Percentiles rank a stretch among this genome's conserved stretches.
Conservation (phyloP, 345 rosid genomes). For the Linum tenue region DNA sequence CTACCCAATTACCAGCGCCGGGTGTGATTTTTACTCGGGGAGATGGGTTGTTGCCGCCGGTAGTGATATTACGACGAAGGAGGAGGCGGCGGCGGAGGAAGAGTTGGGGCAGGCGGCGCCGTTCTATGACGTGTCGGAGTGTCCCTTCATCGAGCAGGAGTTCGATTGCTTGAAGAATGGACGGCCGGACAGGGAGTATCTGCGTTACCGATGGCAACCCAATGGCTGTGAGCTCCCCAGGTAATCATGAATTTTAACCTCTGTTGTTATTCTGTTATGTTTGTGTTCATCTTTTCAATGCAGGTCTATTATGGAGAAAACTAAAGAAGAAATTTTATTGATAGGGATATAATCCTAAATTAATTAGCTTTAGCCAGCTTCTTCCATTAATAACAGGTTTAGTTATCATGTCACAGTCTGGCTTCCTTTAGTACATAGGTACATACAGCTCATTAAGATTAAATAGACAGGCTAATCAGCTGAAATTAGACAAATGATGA, state of each 20-base stretch:
- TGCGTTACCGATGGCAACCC: conserved; percentile 64
- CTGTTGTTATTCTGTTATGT: background rate
- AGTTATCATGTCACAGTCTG: too few relatives aligned
- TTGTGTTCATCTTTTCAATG: background rate
- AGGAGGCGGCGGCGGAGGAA: conserved; percentile 26
- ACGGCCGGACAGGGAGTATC: conserved; percentile 48
- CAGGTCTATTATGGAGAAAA: too few relatives aligned
- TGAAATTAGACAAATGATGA: too few relatives aligned
- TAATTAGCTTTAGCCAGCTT: too few relatives aligned
- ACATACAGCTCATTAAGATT: too few relatives aligned
- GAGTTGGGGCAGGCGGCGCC: conserved; percentile 25
- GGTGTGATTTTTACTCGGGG: conserved; percentile 38
- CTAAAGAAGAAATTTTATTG: too few relatives aligned
- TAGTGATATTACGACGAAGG: background rate
- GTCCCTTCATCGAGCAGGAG: conserved; percentile 42
- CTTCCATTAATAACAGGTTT: too few relatives aligned
- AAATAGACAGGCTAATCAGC: too few relatives aligned
- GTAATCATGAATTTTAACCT: conserved; percentile 16
- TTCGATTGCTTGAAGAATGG: conserved; percentile 52
- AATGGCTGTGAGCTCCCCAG: conserved; percentile 38
- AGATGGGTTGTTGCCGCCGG: conserved; percentile 43
- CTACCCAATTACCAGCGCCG: too few relatives aligned
- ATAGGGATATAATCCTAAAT: too few relatives aligned
- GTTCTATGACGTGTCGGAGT: conserved; percentile 32
- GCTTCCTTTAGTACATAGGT: too few relatives aligned